Evolutionary conservation across 352 stramenopile genomes (phyloP).

Genomic region (Phytophthora lateralis): DNA sequence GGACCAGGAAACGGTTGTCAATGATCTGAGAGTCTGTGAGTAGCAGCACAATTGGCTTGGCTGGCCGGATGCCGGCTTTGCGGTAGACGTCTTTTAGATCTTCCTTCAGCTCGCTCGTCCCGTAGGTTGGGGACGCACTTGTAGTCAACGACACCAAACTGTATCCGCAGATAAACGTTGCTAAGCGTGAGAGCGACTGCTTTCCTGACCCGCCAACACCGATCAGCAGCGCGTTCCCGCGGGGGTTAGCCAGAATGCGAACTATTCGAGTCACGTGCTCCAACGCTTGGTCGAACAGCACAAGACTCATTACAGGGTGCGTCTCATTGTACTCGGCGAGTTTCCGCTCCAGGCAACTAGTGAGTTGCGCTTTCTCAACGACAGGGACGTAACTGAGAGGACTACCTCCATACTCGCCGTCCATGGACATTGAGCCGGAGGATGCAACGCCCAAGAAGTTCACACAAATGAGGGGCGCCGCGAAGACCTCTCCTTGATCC

Average conservation of each 20-base stretch:
- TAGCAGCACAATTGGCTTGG: constrained; percentile 86
- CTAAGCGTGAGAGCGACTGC: constrained; percentile 89
- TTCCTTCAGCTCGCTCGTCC: constrained; percentile 82
- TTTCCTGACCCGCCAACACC: constrained; percentile 88
- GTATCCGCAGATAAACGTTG: constrained; percentile 88
- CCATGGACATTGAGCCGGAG: constrained; percentile 6
- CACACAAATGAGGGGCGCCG: constrained; percentile 67
- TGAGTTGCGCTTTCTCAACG: constrained; percentile 58
- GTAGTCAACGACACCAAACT: constrained; percentile 68
- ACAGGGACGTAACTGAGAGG: constrained; percentile 57
- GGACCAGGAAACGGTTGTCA: constrained; percentile 88
- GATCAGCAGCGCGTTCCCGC: constrained; percentile 87
- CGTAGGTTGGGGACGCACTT: constrained; percentile 63
- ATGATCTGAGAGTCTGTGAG: constrained; percentile 90
- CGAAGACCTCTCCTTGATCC: constrained; percentile 75
- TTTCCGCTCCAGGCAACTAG: constrained; percentile 59
- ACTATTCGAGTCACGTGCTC: constrained; percentile 90
- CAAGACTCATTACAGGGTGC: constrained; percentile 92
- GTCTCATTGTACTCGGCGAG: constrained; percentile 92
- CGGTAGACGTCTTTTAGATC: constrained; percentile 91
- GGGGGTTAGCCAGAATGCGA: constrained; percentile 75
- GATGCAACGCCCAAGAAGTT: constrained; percentile 51
- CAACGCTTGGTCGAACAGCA: constrained; percentile 92
- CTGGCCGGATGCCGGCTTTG: constrained; percentile 85
- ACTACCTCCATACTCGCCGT: constrained; percentile 16